Base-by-base conservation (phyloP, 2,329 filamentous ascomycete species). In the Neofusicoccum parvum region DNA sequence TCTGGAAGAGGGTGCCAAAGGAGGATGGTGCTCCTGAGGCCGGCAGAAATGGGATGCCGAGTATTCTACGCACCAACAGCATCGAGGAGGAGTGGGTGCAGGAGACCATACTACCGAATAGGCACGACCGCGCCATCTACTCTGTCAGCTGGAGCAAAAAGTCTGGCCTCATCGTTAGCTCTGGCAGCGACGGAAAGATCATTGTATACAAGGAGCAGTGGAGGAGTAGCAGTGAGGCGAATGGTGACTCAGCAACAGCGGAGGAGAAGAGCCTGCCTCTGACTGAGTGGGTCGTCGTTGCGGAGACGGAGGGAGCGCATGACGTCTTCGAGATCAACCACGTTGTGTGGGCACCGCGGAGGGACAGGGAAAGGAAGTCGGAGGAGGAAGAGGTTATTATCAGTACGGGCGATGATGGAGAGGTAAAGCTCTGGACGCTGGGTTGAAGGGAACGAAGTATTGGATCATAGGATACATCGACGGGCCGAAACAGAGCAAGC, bases 321-420 rank as follows among this genome's bases (percentile, higher is more conserved):
- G 94, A 92, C 0, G 92, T 96, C 2, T 97, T 94, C 74, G 95
- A 99, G 79, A 85, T 98, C 69, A 99, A 99, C 73, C 93, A 97
- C 77, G 86, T 95, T 56, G 88, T 87, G 1, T 99, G 95, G 95
- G 93, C 92, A 69, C 87, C 85, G 71, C 85, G 94, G 65, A 90
- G 87, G 65, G 93, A 97, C 75, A 83, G 83, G 58, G 89, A 81
- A 1, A 84, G 84, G 74, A 82, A 79, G 68, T 83, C 66, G n/a
- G 84, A 86, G 1, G 83, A 78, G 27, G 92, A 97, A 72, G 94
- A 98, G 79, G 90, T 97, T 75, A 82, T 99, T 53, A 82, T 98
- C 20, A 95, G 91, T 15, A 97, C 94, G 0, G 95, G 94, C 0
- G 95, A 99, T 75, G 94, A 98, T 78, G 95, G 95, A 0, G 83